Evolutionary conservation across 2,329 filamentous ascomycete genomes (phyloP).

Genomic region (Monosporascus sp.): DNA sequence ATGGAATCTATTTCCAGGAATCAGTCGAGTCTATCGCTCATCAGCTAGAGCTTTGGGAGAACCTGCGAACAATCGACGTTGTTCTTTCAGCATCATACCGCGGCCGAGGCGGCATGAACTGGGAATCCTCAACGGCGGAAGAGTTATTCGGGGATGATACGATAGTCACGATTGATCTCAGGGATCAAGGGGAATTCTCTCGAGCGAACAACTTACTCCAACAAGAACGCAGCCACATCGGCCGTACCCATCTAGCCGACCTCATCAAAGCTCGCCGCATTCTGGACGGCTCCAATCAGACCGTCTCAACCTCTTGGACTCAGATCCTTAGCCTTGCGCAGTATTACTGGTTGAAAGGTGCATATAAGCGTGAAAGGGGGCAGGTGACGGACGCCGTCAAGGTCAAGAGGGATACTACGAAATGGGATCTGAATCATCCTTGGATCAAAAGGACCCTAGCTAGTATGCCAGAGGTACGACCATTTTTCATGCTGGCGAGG

Average conservation of each 20-base stretch:
- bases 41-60: background rate
- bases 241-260: background rate
- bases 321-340: background rate
- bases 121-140: background rate
- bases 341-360: background rate
- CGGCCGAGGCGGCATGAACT: background rate
- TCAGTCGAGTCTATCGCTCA: background rate
- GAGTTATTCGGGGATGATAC: background rate
- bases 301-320: background rate
- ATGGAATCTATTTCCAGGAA: background rate
- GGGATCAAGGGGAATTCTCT: background rate
- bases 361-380: background rate
- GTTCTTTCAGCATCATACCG: background rate
- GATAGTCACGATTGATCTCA: background rate
- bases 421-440: background rate
- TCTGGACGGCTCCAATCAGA: background rate
- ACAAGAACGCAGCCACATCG: background rate
- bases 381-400: background rate
- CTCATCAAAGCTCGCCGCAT: background rate
- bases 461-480: background rate
- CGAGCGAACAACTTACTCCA: background rate
- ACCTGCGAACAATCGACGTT: background rate
- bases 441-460: background rate
- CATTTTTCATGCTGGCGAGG: background rate
- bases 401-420: background rate